Conservation (phyloP, 1,284 basidiomycete genomes). For the Rhodotorula sp. region DNA sequence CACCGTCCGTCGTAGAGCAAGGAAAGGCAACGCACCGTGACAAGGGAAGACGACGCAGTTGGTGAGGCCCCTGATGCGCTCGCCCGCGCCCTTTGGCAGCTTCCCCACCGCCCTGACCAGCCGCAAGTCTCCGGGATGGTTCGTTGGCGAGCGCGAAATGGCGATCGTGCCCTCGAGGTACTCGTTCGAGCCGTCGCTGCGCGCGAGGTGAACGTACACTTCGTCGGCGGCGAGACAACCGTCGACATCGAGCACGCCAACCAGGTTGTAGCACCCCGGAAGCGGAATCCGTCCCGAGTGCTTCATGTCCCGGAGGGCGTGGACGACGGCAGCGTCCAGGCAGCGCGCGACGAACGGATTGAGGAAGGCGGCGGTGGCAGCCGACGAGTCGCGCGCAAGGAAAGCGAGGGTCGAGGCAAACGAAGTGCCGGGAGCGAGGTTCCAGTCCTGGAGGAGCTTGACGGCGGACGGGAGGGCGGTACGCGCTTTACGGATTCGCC, state of each 20-base stretch:
- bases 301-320: conserved; percentile 27
- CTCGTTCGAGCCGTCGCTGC: conserved; percentile 1
- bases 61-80: not conserved
- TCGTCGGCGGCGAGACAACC: conserved; percentile 9
- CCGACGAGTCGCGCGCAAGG: not conserved
- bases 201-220: conserved; percentile 12
- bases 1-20: not conserved
- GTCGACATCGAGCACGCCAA: conserved; percentile 30
- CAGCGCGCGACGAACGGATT: conserved; percentile 16
- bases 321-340: conserved; percentile 10
- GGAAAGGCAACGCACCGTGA: conserved; percentile 2
- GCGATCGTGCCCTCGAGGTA: conserved; percentile 16
- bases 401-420: conserved; percentile 4
- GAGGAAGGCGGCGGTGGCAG: not conserved
- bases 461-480: conserved; percentile 7
- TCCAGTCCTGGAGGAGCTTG: conserved; percentile 16
- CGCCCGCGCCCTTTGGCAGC: conserved; percentile 2
- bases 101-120: conserved; percentile 9
- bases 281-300: conserved; percentile 25
- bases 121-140: conserved; percentile 21
- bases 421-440: not conserved
- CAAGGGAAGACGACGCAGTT: conserved; percentile 28
- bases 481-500: conserved; percentile 6
- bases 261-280: conserved; percentile 23
- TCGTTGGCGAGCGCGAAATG: conserved; percentile 25